These are phyloP conservation scores for Cladosporium sphaerospermum DNA, from an alignment of 2,329 filamentous ascomycete species.

Conservation along the genomic window DNA sequence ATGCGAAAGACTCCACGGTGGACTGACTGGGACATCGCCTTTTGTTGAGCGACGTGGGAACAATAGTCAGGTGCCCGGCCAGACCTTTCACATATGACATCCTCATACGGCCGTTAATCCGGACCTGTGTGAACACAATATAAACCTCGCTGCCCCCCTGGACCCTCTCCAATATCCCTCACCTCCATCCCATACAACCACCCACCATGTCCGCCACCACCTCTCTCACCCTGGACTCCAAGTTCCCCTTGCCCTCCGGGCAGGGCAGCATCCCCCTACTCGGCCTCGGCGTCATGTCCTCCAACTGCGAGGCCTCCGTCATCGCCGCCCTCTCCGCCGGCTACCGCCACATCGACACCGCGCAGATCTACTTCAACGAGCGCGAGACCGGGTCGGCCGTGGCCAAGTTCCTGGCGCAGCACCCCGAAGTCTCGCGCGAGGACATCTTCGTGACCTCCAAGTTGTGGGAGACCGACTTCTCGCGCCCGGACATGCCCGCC, in stretches of 20 bases:
- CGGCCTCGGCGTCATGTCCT: constrained; percentile 60
- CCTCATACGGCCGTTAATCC: too few species aligned
- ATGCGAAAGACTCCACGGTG: neutral
- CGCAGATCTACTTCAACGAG: constrained; percentile 63
- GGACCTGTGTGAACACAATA: too few species aligned
- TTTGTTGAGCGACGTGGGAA: neutral
- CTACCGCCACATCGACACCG: constrained; percentile 59
- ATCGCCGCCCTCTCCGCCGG: constrained; percentile 42
- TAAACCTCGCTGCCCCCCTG: too few species aligned
- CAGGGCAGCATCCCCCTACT: constrained; percentile 52
- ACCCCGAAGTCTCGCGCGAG: constrained; percentile 61
- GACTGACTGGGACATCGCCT: neutral
- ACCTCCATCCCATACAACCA: neutral
- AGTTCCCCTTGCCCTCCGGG: constrained; percentile 44
- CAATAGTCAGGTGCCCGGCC: too few species aligned
- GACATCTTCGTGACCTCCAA: constrained; percentile 56
- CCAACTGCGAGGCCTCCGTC: constrained; percentile 44
- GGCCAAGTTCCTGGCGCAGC: constrained; percentile 49
- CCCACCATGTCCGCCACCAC: neutral
- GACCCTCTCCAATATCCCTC: too few species aligned
- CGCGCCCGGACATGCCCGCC: constrained; percentile 14
- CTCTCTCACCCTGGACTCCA: constrained; percentile 34
- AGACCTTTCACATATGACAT: too few species aligned
- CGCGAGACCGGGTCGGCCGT: constrained; percentile 16
- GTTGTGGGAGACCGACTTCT: constrained; percentile 34